These are phyloP conservation scores for Exophiala bonariae DNA, from an alignment of 2,329 filamentous ascomycete species.

Conservation along the genomic window DNA sequence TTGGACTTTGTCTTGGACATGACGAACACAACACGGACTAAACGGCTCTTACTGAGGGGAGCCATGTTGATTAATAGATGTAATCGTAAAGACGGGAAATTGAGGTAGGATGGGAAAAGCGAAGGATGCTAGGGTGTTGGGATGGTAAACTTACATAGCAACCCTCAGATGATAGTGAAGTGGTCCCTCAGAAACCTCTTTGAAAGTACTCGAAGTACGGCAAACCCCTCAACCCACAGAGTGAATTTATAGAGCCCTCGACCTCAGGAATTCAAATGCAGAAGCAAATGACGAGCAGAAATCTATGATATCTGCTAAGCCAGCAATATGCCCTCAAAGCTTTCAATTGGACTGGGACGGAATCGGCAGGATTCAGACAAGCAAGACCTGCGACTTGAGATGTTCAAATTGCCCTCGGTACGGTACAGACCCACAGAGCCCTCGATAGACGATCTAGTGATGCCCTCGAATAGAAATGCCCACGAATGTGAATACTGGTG, in stretches of 20 bases:
- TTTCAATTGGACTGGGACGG: not conserved
- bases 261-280: constrained; percentile 22
- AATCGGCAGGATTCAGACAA: constrained; percentile 20
- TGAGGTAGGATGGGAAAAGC: not conserved
- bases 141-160: no score
- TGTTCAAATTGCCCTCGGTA: constrained; percentile 13
- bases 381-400: constrained; percentile 19
- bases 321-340: constrained; percentile 15
- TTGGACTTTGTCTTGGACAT: constrained; percentile 52
- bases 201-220: constrained; percentile 12
- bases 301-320: constrained; percentile 18
- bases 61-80: no score
- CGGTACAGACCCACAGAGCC: constrained; percentile 19
- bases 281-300: constrained; percentile 21
- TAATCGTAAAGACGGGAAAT: constrained; percentile 13
- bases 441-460: constrained; percentile 25
- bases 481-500: constrained; percentile 19
- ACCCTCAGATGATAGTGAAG: not conserved
- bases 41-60: no score
- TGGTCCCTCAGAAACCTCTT: constrained; percentile 11
- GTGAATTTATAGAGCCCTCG: constrained; percentile 26
- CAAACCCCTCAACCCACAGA: constrained; percentile 25
- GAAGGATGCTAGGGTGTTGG: no score
- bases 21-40: no score
- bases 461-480: constrained; percentile 23